Evolutionary conservation across 805 yeast species (phyloP).

Genomic region (Cyberlindnera japonica): DNA sequence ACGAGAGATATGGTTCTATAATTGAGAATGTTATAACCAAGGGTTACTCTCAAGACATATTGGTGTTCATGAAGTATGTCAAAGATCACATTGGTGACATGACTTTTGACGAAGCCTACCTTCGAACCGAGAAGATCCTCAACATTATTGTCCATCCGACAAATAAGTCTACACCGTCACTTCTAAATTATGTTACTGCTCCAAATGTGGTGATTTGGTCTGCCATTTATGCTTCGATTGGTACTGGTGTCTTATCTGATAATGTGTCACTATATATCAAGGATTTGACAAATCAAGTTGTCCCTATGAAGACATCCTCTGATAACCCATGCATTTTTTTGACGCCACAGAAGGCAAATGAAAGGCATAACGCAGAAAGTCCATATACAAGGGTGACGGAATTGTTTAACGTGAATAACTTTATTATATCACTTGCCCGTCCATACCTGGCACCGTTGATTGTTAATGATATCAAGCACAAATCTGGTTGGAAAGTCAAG

Average conservation of each 20-base stretch:
- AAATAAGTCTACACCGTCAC: conserved; percentile 60
- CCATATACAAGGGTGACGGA: conserved; percentile 90
- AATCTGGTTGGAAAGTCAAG: conserved; percentile 39
- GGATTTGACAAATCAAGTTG: conserved; percentile 59
- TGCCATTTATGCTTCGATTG: conserved; percentile 83
- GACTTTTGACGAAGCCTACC: conserved; percentile 92
- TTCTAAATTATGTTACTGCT: conserved; percentile 85
- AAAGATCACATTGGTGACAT: conserved; percentile 69
- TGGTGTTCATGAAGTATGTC: conserved; percentile 75
- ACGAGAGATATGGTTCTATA: conserved; percentile 60
- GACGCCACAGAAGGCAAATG: conserved; percentile 45
- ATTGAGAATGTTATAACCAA: conserved; percentile 72
- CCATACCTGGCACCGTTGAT: conserved; percentile 92
- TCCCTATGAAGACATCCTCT: conserved; percentile 38
- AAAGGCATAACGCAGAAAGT: conserved; percentile 43
- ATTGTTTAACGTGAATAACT: conserved; percentile 91
- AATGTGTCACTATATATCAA: conserved; percentile 56
- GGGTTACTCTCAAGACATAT: conserved; percentile 84
- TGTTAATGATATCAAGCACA: conserved; percentile 76
- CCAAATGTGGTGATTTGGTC: conserved; percentile 90
- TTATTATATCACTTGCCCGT: conserved; percentile 84
- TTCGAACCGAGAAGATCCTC: conserved; percentile 70
- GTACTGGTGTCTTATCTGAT: conserved; percentile 61
- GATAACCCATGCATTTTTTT: conserved; percentile 33
- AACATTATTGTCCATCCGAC: conserved; percentile 86